Percentiles rank a stretch among this genome's conserved stretches.
phyloP scores from a whole-genome alignment of 75 land plant genomes.

The Pinus tabuliformis region DNA sequence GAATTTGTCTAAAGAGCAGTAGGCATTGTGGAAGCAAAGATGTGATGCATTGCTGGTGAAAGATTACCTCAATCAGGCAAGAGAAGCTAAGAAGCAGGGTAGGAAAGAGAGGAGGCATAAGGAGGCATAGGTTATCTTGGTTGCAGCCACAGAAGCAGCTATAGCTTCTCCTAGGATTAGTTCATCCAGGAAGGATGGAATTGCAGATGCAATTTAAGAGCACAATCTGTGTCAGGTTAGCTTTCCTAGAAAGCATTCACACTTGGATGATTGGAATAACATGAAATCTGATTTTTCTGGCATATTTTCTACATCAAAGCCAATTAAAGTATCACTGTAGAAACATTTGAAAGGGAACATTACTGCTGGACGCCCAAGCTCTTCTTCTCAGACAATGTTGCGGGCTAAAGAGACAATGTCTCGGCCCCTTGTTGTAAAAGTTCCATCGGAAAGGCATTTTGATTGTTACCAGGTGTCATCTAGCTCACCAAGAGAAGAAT shows the following conservation, averaged over 20 bases:
- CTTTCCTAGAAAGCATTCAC: background rate
- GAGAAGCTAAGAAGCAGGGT: constrained; percentile 87
- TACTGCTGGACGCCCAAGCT: constrained; percentile 21
- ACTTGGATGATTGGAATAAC: background rate
- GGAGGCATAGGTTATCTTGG: constrained; percentile 89
- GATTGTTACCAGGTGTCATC: constrained; percentile 19
- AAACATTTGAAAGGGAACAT: constrained; percentile 14
- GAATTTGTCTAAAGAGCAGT: constrained; percentile 58
- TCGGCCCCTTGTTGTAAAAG: constrained; percentile 30
- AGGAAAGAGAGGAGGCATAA: constrained; percentile 81
- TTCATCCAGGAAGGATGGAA: constrained; percentile 65
- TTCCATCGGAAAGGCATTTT: constrained; percentile 39
- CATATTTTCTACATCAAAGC: background rate
- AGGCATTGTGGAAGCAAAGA: constrained; percentile 28
- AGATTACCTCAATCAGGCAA: constrained; percentile 53
- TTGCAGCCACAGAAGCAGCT: constrained; percentile 96
- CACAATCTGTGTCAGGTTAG: background rate
- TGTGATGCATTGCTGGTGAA: constrained; percentile 63
- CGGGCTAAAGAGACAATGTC: constrained; percentile 42
- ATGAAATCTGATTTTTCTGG: background rate
- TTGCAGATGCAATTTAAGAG: constrained; percentile 19
- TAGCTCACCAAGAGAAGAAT: constrained; percentile 33
- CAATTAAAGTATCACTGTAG: constrained; percentile 16
- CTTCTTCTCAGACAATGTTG: constrained; percentile 25
- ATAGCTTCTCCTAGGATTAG: constrained; percentile 85